Base-by-base conservation (phyloP, 805 yeast species). In the Ogataea paradorogensis region DNA sequence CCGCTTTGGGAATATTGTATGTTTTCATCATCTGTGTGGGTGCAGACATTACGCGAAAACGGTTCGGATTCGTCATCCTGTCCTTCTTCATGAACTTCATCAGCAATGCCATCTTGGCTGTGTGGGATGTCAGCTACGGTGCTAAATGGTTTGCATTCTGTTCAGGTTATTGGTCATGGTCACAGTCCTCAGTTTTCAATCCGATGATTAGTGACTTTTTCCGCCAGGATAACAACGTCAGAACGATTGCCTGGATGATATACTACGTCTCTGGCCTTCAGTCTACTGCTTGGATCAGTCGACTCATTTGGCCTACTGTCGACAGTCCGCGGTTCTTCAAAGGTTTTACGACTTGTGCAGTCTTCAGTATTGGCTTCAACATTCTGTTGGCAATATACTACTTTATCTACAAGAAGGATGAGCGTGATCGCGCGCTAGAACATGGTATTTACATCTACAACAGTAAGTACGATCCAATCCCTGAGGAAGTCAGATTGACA, bases 71-170 rank as follows among this genome's bases (percentile, higher is more conserved):
- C 4, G 70, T 78, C 36, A 47, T 70, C 5, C 58, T 73, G 15
- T 72, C 84, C 0, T 82, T 74, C 36, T 63, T 70, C 0, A 70
- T 79, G 67, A 78, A 77, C 48, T 61, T 76, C 20, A 52, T 71
- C 6, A 80, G 83, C 10, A 76, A 78, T 53, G 66, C 67, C 1
- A 63, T 80, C 16, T 60, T 80, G 47, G 79, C 80, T 5, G 71
- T 70, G 30, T 80, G 85, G 85, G 59, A 78, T 46, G 76, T 80
- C 21, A 68, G 79, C 0, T 65, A 66, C 29, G 43, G 65, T n/a
- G 78, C 84, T 11, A 78, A 80, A 58, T 78, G 84, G 84, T 77
- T 71, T 63, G 85, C 79, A 0, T 80, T 74, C 56, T 66, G 78
- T 51, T 66, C 74, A 34, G 77, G 75, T 15, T 80, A 78, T 52